Conservation (phyloP, 2,329 filamentous ascomycete species). For the Coniochaeta hoffmannii region DNA sequence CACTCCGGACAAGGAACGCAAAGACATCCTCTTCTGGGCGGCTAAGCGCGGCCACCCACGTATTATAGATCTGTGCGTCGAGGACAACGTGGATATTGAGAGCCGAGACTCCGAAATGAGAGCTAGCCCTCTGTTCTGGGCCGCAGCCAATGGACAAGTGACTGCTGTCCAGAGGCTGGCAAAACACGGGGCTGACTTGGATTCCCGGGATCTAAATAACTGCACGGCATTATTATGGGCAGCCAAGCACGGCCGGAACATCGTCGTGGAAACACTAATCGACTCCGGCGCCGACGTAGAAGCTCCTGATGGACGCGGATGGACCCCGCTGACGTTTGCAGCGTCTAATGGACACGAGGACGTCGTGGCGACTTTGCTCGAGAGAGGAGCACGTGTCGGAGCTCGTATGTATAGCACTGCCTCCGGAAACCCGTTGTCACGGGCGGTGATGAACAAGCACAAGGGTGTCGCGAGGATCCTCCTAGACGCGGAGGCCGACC, state of each 20-base stretch:
- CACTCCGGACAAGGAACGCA: neutral
- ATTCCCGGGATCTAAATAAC: neutral
- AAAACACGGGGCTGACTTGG: neutral
- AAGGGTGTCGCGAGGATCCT: neutral
- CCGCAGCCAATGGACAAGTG: neutral
- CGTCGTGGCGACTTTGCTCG: neutral
- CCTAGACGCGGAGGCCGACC: too few species aligned
- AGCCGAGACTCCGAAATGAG: neutral
- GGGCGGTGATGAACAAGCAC: neutral
- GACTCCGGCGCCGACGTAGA: neutral
- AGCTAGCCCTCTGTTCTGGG: neutral
- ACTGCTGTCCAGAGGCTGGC: neutral
- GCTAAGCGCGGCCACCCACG: neutral
- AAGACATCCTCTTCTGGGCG: neutral
- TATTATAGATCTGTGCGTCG: neutral
- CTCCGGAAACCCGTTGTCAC: neutral
- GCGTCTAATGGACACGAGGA: neutral
- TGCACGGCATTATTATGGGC: neutral
- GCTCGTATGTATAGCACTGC: neutral
- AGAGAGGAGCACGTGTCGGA: neutral
- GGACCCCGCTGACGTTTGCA: neutral
- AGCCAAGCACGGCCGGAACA: neutral
- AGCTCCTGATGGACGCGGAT: neutral
- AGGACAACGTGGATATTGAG: neutral
- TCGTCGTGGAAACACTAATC: neutral